A percentile compares a stretch with the other conserved stretches of the same genome.
Conservation (phyloP, 1,284 basidiomycete species). For the Tausonia pullulans region DNA sequence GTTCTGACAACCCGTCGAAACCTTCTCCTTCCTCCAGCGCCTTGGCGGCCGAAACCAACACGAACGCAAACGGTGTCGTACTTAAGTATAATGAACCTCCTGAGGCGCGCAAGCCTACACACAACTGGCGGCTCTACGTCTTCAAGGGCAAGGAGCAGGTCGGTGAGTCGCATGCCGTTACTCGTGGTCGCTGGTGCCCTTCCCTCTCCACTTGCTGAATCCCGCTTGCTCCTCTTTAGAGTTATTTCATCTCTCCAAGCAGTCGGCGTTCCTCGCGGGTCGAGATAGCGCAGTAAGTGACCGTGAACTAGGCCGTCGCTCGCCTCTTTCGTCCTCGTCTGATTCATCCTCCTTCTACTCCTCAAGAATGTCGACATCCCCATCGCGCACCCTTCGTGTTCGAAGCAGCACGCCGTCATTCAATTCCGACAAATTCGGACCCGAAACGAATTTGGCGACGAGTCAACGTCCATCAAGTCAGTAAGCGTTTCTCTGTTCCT, state of each 20-base stretch:
- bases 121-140: slow-evolving; percentile 90
- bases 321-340: slow-evolving; percentile 3
- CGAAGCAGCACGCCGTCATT: slow-evolving; percentile 95
- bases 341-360: slow-evolving; percentile 1
- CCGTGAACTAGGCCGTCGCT: neutral
- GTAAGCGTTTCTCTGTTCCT: slow-evolving; percentile 26
- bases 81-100: slow-evolving; percentile 98
- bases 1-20: neutral
- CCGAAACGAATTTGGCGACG: slow-evolving; percentile 76
- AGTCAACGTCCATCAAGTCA: slow-evolving; percentile 66
- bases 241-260: slow-evolving; percentile 75
- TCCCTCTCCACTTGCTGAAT: neutral
- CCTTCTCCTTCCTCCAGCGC: slow-evolving; percentile 81
- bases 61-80: slow-evolving; percentile 68
- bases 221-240: slow-evolving; percentile 36
- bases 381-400: slow-evolving; percentile 90
- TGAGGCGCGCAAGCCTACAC: slow-evolving; percentile 81
- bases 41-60: slow-evolving; percentile 89
- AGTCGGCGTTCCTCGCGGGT: slow-evolving; percentile 89
- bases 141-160: slow-evolving; percentile 90
- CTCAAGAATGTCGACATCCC: slow-evolving; percentile 62
- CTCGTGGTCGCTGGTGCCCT: no score
- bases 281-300: slow-evolving; percentile 62
- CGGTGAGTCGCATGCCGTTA: slow-evolving; percentile 47
- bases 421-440: slow-evolving; percentile 81